Base-by-base conservation (phyloP, 2,329 filamentous ascomycete species). In the Ceratocystis eucalypticola region DNA sequence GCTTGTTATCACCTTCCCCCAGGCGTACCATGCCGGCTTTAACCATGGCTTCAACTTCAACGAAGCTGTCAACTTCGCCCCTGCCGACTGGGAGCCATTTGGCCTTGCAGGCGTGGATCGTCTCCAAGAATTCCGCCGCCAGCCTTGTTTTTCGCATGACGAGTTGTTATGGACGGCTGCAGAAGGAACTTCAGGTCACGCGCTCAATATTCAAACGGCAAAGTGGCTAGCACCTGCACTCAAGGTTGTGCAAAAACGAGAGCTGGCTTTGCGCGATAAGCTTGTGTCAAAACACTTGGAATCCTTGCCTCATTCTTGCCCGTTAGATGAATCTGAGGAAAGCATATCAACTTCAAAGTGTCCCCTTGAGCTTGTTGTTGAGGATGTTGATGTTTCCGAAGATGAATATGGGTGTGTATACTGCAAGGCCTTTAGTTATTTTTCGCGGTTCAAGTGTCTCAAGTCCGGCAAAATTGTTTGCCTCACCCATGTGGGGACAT, bases 21-120 rank as follows among this genome's bases (percentile, higher is more conserved):
- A 96, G 74, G 94, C 94, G 0, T 99, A 97, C 71, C 94, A 99
- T 74, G 93, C 94, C 5, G 94, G 94, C 0, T 99, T 99, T 77
- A 99, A 99, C 72, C 94, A 99, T 72, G 94, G 89, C 0, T 99
- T 99, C 79, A 99, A 99, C 74, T 96, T 96, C 76, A 99, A 99
- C 71, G 94, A 99, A 75, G 94, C 94, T 4, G 94, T 99, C 71
- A 99, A 99, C 74, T 99, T 99, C 76, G 94, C 94, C 0, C 94
- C 94, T 0, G 82, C 80, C 33, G 94, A 99, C 71, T 99, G 94
- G 94, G 94, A 99, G 72, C 91, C 91, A 0, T 95, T 86, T 73
- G 94, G 94, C 1, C 86, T 93, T 66, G 82, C 86, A 33, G 92
- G 94, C 0, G 92, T 97, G 1, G 87, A 93, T 71, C 83, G 93